phyloP scores from a whole-genome alignment of 805 yeast species.

The Phaffomyces antillensis region DNA sequence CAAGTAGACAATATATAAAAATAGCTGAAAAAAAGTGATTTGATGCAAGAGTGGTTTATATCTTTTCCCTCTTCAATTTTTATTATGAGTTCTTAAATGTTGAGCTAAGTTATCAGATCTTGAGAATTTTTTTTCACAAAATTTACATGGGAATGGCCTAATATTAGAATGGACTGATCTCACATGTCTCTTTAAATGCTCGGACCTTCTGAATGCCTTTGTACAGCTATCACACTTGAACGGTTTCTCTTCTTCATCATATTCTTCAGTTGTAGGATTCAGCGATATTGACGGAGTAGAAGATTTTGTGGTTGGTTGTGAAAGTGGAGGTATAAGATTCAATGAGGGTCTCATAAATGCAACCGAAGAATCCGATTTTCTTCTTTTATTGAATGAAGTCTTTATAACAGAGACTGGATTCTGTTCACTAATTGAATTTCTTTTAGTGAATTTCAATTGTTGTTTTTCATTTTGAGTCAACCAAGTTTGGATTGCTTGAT shows the following conservation, averaged over 20 bases:
- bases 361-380: slow-evolving; percentile 19
- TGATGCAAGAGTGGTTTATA: not conserved
- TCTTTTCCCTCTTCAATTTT: not conserved
- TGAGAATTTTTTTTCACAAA: slow-evolving; percentile 58
- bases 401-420: not conserved
- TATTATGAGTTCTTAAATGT: slow-evolving; percentile 51
- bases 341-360: slow-evolving; percentile 6
- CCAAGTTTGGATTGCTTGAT: slow-evolving; percentile 22
- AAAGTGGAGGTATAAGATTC: not conserved
- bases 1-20: too few species aligned
- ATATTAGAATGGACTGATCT: slow-evolving; percentile 66
- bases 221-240: slow-evolving; percentile 58
- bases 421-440: slow-evolving; percentile 5
- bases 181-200: slow-evolving; percentile 68
- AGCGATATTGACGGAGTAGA: slow-evolving; percentile 3
- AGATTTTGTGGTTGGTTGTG: slow-evolving; percentile 3
- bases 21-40: too few species aligned
- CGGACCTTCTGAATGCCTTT: slow-evolving; percentile 63
- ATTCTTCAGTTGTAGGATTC: slow-evolving; percentile 4
- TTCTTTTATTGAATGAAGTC: slow-evolving; percentile 15
- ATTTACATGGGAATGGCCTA: slow-evolving; percentile 58
- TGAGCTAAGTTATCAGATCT: slow-evolving; percentile 62
- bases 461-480: slow-evolving; percentile 16
- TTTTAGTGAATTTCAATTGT: not conserved
- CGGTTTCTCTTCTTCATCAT: slow-evolving; percentile 40